These are phyloP conservation scores for Eugenia klotzschiana DNA, from an alignment of 441 rosid genomes.

Conservation along the genomic window DNA sequence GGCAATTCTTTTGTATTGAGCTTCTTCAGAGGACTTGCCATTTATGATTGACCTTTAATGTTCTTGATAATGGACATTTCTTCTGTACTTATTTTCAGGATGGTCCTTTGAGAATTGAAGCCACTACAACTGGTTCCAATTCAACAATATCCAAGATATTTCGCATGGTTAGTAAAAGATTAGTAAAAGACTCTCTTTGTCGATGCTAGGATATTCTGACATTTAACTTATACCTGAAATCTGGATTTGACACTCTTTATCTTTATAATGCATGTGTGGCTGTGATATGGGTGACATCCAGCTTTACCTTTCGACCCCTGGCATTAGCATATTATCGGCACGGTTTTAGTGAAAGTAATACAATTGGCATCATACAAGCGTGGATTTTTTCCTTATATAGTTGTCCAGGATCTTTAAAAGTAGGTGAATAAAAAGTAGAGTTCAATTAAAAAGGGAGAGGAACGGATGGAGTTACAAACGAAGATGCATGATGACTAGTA, in stretches of 20 bases:
- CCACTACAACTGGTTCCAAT: constrained; percentile 74
- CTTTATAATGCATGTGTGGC: not conserved
- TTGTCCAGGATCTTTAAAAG: not conserved
- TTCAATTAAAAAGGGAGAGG: not conserved
- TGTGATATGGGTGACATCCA: not conserved
- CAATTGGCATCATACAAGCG: not conserved
- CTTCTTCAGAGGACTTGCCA: not conserved
- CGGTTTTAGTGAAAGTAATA: not conserved
- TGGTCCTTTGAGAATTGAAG: constrained; percentile 86
- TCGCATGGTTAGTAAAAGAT: constrained; percentile 55
- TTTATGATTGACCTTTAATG: not conserved
- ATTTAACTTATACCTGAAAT: not conserved
- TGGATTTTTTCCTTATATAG: not conserved
- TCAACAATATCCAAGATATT: constrained; percentile 81
- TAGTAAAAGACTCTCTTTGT: constrained; percentile 9
- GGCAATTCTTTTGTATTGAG: not conserved
- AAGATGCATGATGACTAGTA: not conserved
- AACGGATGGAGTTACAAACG: not conserved
- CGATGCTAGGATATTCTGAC: not conserved
- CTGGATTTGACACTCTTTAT: not conserved
- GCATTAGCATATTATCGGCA: not conserved
- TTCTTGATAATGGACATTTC: not conserved
- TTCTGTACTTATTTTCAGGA: constrained; percentile 39
- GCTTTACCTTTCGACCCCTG: not conserved
- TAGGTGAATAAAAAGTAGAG: not conserved